Base-by-base conservation (phyloP, 2,329 filamentous ascomycete genomes). In the Microdochium trichocladiopsis region DNA sequence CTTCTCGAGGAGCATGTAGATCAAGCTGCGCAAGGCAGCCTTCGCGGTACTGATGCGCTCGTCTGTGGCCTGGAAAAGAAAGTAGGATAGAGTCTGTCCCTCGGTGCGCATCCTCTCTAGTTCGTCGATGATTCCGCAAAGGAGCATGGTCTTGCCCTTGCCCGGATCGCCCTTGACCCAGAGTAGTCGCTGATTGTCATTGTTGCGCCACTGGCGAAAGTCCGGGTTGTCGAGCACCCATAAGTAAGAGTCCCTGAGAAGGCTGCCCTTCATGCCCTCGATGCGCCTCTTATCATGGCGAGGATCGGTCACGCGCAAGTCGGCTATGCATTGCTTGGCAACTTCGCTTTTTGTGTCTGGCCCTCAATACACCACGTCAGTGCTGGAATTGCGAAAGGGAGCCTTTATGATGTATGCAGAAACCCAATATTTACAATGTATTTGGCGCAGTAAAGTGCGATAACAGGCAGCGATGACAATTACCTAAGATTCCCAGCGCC, bases 51-150 rank as follows among this genome's bases (percentile, higher is more conserved):
- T 65, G 22, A 63, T 55, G 2, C 14, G 28, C 28, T 33, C 14
- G 28, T 33, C 28, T 33, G 28, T 33, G 14, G 28, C 14, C 28
- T 33, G 28, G 14, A 33, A 33, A 33, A 8, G 28, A 33, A 33
- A 33, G 28, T n/a, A 33, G 28, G 28, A 33, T 33, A 33, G 28
- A 33, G 28, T 14, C 28, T 33, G 8, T 33, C 28, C 28, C 28
- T 33, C 14, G 28, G 28, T 33, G 14, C 14, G 28, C 14, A 33
- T 33, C 28, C 28, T 33, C 28, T 33, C 14, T 21, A 71, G 54
- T 36, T 72, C 60, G 28, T 33, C 28, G 28, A 33, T 33, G 14
- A 33, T 33, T 33, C 28, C 28, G 14, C 14, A 33, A 14, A 33
- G 28, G 8, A 33, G 28, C 28, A 33, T 8, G 28, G 28, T 33